A percentile compares a stretch with the other conserved stretches of the same genome.
These are phyloP conservation scores for Gnaphalium uliginosum DNA, from an alignment of 129 eudicot genomes.

Conservation along the genomic window DNA sequence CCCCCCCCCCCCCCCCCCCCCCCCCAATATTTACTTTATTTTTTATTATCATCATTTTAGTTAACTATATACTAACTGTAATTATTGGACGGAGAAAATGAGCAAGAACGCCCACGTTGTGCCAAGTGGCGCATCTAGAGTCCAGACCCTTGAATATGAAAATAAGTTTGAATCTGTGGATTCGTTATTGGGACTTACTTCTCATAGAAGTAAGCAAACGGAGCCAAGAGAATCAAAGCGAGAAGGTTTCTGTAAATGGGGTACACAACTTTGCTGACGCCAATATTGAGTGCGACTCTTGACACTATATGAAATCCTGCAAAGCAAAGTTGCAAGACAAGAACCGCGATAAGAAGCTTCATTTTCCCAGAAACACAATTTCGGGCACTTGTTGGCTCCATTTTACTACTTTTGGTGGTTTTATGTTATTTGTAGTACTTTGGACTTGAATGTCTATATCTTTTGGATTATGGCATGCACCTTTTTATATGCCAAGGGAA, in stretches of 20 bases:
- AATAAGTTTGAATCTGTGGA: no score
- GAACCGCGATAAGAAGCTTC: constrained; percentile 67
- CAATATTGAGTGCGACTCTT: constrained; percentile 82
- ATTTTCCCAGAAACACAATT: constrained; percentile 40
- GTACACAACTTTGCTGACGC: constrained; percentile 79
- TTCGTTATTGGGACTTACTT: constrained; percentile 43
- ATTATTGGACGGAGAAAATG: no score
- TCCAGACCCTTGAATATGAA: no score
- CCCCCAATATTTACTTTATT: no score
- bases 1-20: no score
- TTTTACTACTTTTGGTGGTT: constrained; percentile 11
- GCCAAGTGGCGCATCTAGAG: no score
- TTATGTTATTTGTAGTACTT: not conserved
- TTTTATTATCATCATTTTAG: not conserved
- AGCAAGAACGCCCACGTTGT: no score
- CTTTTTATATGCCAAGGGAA: constrained; percentile 24
- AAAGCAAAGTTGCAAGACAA: constrained; percentile 73
- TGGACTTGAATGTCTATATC: constrained; percentile 3
- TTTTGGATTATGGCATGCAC: constrained; percentile 15
- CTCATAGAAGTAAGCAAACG: constrained; percentile 75
- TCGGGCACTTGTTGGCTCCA: constrained; percentile 30
- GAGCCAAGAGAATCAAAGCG: constrained; percentile 65
- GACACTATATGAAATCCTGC: constrained; percentile 93
- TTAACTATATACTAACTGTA: no score
- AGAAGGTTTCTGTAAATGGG: constrained; percentile 77